These are phyloP conservation scores for Mucor plumbeus DNA, from an alignment of 371 early-diverging fungal genomes.

Conservation along the genomic window DNA sequence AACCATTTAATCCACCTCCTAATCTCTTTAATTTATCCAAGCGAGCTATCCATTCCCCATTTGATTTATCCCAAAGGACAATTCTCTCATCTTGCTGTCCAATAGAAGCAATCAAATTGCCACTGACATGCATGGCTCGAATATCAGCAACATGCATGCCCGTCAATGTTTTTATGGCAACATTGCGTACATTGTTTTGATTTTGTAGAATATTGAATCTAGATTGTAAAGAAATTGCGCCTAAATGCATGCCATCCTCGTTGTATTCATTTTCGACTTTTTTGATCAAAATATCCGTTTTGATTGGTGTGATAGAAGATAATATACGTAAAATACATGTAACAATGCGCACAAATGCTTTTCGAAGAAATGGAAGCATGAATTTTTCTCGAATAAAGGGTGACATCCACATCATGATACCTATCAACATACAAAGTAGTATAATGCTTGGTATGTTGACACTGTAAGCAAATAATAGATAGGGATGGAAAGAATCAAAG, in stretches of 20 bases:
- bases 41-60: constrained; percentile 39
- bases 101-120: constrained; percentile 33
- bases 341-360: constrained; percentile 17
- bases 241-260: constrained; percentile 41
- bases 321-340: background rate
- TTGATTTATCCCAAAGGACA: constrained; percentile 37
- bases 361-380: constrained; percentile 33
- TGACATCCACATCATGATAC: constrained; percentile 40
- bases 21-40: constrained; percentile 32
- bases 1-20: constrained; percentile 12
- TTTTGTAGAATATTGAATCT: constrained; percentile 34
- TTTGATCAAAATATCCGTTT: constrained; percentile 3
- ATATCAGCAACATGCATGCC: constrained; percentile 46
- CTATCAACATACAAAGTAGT: constrained; percentile 30
- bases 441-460: constrained; percentile 37
- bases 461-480: background rate
- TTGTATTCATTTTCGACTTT: constrained; percentile 26
- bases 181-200: constrained; percentile 24
- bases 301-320: background rate
- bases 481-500: background rate
- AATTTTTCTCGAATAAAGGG: constrained; percentile 34
- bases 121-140: constrained; percentile 21
- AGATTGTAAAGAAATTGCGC: constrained; percentile 44
- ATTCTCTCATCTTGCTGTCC: constrained; percentile 37
- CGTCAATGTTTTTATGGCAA: constrained; percentile 35